These are phyloP conservation scores for Coemansia sp. DNA, from an alignment of 192 early-diverging fungal species.

Conservation along the genomic window DNA sequence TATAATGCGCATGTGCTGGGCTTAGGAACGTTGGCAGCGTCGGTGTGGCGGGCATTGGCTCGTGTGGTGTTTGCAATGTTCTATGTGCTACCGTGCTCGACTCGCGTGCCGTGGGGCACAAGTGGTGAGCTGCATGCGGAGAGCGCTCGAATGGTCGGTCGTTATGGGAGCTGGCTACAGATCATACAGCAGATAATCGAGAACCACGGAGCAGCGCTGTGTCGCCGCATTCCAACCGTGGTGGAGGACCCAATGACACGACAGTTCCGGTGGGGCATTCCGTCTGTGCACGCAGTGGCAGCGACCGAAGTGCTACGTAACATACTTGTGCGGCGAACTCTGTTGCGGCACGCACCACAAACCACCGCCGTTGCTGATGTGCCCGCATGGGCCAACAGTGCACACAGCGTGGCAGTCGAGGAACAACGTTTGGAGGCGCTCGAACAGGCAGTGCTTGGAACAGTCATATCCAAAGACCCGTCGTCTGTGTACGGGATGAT, in stretches of 20 bases:
- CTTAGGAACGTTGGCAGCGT: conserved; percentile 20
- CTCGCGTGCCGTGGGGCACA: conserved; percentile 9
- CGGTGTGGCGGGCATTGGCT: conserved; percentile 39
- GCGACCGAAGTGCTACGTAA: conserved; percentile 43
- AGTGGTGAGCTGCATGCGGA: conserved; percentile 4
- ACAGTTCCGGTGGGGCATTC: conserved; percentile 52
- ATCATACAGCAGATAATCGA: conserved; percentile 45
- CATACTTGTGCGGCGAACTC: conserved; percentile 23
- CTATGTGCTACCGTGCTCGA: conserved; percentile 42
- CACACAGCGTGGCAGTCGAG: conserved; percentile 9
- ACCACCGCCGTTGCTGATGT: neutral
- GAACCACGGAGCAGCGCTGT: conserved; percentile 38
- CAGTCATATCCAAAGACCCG: conserved; percentile 36
- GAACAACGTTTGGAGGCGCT: conserved; percentile 39
- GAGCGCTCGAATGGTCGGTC: conserved; percentile 20
- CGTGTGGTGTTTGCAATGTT: conserved; percentile 46
- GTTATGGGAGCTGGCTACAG: conserved; percentile 43
- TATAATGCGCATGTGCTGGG: conserved; percentile 47
- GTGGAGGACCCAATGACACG: conserved; percentile 37
- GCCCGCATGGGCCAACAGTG: conserved; percentile 4
- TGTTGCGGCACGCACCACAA: conserved; percentile 6
- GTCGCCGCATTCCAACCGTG: conserved; percentile 41
- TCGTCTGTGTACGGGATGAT: conserved; percentile 54
- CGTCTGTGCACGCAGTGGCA: conserved; percentile 37
- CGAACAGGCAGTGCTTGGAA: conserved; percentile 38